Evolutionary conservation across 202 grass and related monocot species (phyloP).

Genomic region (Panicum hallii): DNA sequence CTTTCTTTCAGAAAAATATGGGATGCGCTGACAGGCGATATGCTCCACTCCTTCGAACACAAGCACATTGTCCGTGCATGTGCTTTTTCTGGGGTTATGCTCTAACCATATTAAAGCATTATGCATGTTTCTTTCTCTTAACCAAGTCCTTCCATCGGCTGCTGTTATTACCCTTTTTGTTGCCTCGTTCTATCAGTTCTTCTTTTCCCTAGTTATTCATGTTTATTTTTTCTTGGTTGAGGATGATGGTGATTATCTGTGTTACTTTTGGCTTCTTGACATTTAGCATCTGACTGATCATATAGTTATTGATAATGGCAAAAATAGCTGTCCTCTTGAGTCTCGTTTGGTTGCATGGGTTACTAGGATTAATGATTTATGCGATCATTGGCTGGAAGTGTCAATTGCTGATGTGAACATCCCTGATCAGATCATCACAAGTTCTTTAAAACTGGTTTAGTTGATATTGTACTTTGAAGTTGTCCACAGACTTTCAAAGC

Average conservation of each 20-base stretch:
- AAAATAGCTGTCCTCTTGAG: not conserved
- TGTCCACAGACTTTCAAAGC: not conserved
- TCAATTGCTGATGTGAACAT: not conserved
- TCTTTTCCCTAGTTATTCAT: not conserved
- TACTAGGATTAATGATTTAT: conserved; percentile 2
- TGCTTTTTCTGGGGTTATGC: conserved; percentile 79
- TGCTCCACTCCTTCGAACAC: conserved; percentile 82
- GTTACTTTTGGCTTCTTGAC: not conserved
- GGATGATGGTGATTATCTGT: not conserved
- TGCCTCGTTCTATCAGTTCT: not conserved
- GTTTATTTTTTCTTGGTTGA: conserved; percentile 19
- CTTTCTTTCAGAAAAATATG: conserved; percentile 74
- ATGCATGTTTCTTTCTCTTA: not conserved
- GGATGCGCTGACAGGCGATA: conserved; percentile 79
- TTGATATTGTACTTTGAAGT: not conserved
- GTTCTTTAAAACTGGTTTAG: not conserved
- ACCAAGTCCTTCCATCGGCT: not conserved
- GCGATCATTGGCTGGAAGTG: not conserved
- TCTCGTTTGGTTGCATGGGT: not conserved
- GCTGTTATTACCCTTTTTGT: not conserved
- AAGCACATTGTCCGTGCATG: conserved; percentile 88
- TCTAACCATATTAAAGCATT: conserved; percentile 24
- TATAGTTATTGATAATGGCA: conserved; percentile 18
- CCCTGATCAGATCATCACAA: not conserved
- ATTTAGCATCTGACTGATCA: not conserved